Percentiles rank a stretch among this genome's conserved stretches.
These are phyloP conservation scores for Trichoderma hamatum DNA, from an alignment of 2,329 filamentous ascomycete species.

Conservation along the genomic window DNA sequence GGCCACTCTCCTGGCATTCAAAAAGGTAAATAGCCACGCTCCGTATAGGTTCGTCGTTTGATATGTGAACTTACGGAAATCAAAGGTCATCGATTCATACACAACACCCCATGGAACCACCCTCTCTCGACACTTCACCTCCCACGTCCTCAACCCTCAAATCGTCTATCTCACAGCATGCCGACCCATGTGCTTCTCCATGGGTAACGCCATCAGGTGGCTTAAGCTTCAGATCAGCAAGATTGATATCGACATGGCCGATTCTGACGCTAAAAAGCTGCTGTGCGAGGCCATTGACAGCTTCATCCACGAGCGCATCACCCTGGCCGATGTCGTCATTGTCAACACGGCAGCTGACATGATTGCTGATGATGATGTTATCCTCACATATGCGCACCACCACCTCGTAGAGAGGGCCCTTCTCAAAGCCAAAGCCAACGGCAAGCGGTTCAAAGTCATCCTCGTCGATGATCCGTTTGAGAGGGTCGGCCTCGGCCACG, in stretches of 20 bases:
- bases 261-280: slow-evolving; percentile 77
- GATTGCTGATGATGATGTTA: slow-evolving; percentile 77
- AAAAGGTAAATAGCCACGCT: slow-evolving; percentile 60
- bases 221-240: slow-evolving; percentile 91
- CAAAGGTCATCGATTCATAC: slow-evolving; percentile 87
- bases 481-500: slow-evolving; percentile 59
- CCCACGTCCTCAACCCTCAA: slow-evolving; percentile 88
- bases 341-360: slow-evolving; percentile 73
- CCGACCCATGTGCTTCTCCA: slow-evolving; percentile 92
- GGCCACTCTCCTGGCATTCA: slow-evolving; percentile 85
- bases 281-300: slow-evolving; percentile 81
- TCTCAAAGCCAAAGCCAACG: slow-evolving; percentile 68
- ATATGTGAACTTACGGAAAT: neutral
- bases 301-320: slow-evolving; percentile 89
- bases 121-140: slow-evolving; percentile 86
- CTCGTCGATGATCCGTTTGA: slow-evolving; percentile 73
- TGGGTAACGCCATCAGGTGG: slow-evolving; percentile 95
- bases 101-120: slow-evolving; percentile 83
- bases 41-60: neutral
- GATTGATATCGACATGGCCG: slow-evolving; percentile 82
- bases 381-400: slow-evolving; percentile 86
- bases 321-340: slow-evolving; percentile 83
- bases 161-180: slow-evolving; percentile 94
- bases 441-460: slow-evolving; percentile 79
- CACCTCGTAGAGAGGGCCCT: slow-evolving; percentile 84